Base-by-base conservation (phyloP, 116 monocot species). In the Trichopus zeylanicus region DNA sequence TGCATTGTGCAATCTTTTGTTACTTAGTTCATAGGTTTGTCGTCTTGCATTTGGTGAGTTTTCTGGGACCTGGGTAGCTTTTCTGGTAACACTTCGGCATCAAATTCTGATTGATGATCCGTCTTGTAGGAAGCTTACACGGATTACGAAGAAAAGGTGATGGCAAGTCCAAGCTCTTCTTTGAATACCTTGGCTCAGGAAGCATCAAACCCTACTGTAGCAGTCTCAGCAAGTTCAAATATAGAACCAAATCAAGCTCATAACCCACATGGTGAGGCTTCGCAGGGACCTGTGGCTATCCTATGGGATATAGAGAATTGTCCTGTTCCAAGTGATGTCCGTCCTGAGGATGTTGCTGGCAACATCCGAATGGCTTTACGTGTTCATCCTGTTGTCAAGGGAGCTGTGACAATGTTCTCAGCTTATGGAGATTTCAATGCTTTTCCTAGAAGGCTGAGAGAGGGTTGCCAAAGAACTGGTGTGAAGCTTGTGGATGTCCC, bases 261-360 rank as follows among this genome's bases (percentile, higher is more conserved):
- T 42, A 53, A 1, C 21, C 57, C 61, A 21, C 62, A 35, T 30
- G 46, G 48, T 57, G 51, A 37, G 11, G 32, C 26, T 29, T 65
- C 68, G 49, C 51, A 51, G 61, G 89, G 86, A 4, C 86, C 82
- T 3, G 72, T 94, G 26, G 78, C 72, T 29, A 87, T 95, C 60
- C 76, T 95, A 22, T 95, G 95, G 95, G 95, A 95, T 39, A 87
- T 95, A 11, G 95, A 95, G 55, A 95, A 90, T 64, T 95, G 95
- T 38, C 81, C 86, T 7, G 76, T 90, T 31, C 95, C 95, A 12
- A 81, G 57, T 62, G 83, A 81, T 67, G 87, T 90, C 20, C 73
- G 76, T 23, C 84, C 95, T 16, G 90, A 95, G 70, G 84, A 90
- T 62, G 87, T 95, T 48, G 83, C 87, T 46, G 70, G 81, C 11